Evolutionary conservation across 2,329 filamentous ascomycete genomes (phyloP).

Genomic region (Trichothecium sympodiale): DNA sequence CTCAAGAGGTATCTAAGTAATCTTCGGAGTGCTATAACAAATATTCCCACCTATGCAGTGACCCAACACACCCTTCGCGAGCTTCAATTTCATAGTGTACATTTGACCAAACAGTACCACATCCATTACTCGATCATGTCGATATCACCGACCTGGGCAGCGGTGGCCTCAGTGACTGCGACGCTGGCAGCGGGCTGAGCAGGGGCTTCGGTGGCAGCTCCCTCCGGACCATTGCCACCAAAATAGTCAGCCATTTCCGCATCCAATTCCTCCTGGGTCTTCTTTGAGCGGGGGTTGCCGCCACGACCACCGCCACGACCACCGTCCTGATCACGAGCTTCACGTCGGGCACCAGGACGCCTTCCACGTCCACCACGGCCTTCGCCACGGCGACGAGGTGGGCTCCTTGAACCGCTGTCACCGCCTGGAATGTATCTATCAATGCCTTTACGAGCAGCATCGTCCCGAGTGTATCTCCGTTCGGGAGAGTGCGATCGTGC

Average conservation of each 20-base stretch:
- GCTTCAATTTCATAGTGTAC: constrained; percentile 13
- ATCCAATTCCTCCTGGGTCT: constrained; percentile 86
- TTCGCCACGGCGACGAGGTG: constrained; percentile 31
- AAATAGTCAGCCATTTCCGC: constrained; percentile 98
- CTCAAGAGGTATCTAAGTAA: too few relatives aligned
- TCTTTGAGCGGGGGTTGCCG: constrained; percentile 52
- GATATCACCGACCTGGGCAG: constrained; percentile 40
- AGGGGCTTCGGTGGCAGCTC: constrained; percentile 14
- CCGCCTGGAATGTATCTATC: constrained; percentile 68
- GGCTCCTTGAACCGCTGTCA: constrained; percentile 45
- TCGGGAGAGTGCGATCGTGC: constrained; percentile 52
- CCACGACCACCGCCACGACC: constrained; percentile 27
- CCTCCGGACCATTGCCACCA: constrained; percentile 29
- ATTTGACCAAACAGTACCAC: constrained; percentile 4
- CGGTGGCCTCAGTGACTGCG: constrained; percentile 10
- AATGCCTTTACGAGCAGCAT: constrained; percentile 54
- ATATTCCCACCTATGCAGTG: too few relatives aligned
- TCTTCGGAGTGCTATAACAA: not conserved
- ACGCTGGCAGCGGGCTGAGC: constrained; percentile 21
- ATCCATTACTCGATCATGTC: constrained; percentile 56
- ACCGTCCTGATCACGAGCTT: constrained; percentile 21
- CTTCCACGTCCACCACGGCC: constrained; percentile 33
- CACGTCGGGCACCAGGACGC: constrained; percentile 37
- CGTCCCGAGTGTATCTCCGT: constrained; percentile 37
- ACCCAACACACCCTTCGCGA: not conserved